phyloP scores from a whole-genome alignment of 2,329 filamentous ascomycete genomes.

The Penicillium capsulatum region DNA sequence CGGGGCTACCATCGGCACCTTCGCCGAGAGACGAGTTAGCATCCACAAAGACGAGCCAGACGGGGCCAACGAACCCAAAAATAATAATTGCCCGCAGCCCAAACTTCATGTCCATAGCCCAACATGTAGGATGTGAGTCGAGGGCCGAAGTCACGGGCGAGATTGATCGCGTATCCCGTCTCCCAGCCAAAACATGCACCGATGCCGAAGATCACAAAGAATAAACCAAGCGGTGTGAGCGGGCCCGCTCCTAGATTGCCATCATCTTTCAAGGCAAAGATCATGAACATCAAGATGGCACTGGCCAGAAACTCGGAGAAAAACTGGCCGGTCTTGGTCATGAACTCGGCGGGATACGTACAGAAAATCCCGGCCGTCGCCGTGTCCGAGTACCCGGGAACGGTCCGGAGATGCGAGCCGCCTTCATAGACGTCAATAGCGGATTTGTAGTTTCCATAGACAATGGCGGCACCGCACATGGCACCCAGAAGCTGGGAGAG shows the following conservation, averaged over 20 bases:
- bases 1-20: slow-evolving; percentile 69
- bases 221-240: slow-evolving; percentile 58
- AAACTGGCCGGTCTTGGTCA: slow-evolving; percentile 64
- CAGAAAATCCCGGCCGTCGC: slow-evolving; percentile 68
- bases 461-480: slow-evolving; percentile 57
- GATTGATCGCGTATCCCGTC: slow-evolving; percentile 71
- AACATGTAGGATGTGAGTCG: slow-evolving; percentile 62
- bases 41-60: neutral
- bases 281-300: slow-evolving; percentile 65
- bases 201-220: slow-evolving; percentile 70
- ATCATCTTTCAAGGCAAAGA: slow-evolving; percentile 61
- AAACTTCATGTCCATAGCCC: slow-evolving; percentile 65
- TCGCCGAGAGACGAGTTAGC: neutral
- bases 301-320: slow-evolving; percentile 69
- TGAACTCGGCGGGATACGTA: slow-evolving; percentile 61
- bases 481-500: slow-evolving; percentile 64
- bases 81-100: slow-evolving; percentile 64
- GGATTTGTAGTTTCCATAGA: slow-evolving; percentile 61
- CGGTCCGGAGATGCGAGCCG: slow-evolving; percentile 55
- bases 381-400: slow-evolving; percentile 52
- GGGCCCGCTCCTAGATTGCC: slow-evolving; percentile 51
- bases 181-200: slow-evolving; percentile 72
- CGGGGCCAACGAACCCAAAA: slow-evolving; percentile 55
- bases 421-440: slow-evolving; percentile 64
- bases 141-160: slow-evolving; percentile 68